These are phyloP conservation scores for Candida ficus DNA, from an alignment of 805 yeast genomes.

Conservation along the genomic window DNA sequence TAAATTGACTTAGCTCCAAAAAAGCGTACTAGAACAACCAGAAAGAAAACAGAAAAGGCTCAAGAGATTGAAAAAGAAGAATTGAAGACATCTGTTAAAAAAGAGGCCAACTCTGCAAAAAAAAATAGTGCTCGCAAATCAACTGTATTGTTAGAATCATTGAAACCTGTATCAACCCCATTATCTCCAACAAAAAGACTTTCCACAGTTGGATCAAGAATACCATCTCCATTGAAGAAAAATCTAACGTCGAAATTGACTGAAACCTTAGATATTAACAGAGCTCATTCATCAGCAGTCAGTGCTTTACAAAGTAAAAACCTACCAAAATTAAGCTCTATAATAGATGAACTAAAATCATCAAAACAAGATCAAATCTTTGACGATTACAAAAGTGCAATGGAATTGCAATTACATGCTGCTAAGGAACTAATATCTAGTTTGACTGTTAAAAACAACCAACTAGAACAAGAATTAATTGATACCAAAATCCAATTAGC, in stretches of 20 bases:
- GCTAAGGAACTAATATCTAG: conserved; percentile 22
- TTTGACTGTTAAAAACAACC: conserved; percentile 15
- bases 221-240: conserved; percentile 21
- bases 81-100: neutral
- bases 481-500: conserved; percentile 5
- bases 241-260: neutral
- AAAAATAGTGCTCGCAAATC: conserved; percentile 3
- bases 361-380: conserved; percentile 20
- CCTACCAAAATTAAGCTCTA: conserved; percentile 15
- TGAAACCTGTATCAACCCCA: conserved; percentile 4
- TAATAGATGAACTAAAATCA: conserved; percentile 23
- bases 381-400: conserved; percentile 15
- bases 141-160: conserved; percentile 1
- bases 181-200: conserved; percentile 6
- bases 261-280: conserved; percentile 10
- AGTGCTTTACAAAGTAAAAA: conserved; percentile 18
- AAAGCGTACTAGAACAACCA: conserved; percentile 2
- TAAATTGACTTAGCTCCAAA: neutral
- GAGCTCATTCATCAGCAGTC: conserved; percentile 10
- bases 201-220: conserved; percentile 9
- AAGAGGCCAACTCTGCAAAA: neutral
- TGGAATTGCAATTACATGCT: conserved; percentile 19
- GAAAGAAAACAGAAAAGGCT: neutral
- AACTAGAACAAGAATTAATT: conserved; percentile 12
- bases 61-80: conserved; percentile 2